These are phyloP conservation scores for Kodamaea plutei DNA, from an alignment of 1,139 yeast species.

Conservation along the genomic window DNA sequence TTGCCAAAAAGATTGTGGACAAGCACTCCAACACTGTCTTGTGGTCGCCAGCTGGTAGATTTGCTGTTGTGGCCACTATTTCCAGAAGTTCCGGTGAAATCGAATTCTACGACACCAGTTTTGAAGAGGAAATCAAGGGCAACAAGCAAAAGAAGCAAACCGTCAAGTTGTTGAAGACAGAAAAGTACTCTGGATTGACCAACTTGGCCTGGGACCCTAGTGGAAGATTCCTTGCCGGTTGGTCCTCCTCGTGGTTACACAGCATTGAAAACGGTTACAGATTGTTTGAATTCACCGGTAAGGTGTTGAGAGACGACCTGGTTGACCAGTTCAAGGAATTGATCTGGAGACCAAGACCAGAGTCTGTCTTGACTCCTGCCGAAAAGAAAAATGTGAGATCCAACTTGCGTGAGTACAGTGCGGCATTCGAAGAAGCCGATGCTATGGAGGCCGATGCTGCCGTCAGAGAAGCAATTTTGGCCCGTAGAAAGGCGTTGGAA, in stretches of 20 bases:
- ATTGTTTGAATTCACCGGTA: slow-evolving; percentile 82
- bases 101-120: slow-evolving; percentile 77
- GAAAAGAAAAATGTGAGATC: slow-evolving; percentile 88
- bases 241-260: slow-evolving; percentile 87
- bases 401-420: slow-evolving; percentile 84
- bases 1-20: slow-evolving; percentile 48
- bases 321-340: slow-evolving; percentile 84
- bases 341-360: slow-evolving; percentile 97
- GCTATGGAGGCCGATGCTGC: slow-evolving; percentile 97
- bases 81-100: slow-evolving; percentile 63
- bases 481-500: slow-evolving; percentile 75
- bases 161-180: slow-evolving; percentile 60
- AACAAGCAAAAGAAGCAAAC: slow-evolving; percentile 41
- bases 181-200: slow-evolving; percentile 74
- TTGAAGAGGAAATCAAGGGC: slow-evolving; percentile 62
- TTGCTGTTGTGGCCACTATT: slow-evolving; percentile 71
- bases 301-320: slow-evolving; percentile 66
- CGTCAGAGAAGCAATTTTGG: slow-evolving; percentile 81
- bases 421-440: slow-evolving; percentile 91
- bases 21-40: slow-evolving; percentile 69
- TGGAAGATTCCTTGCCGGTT: slow-evolving; percentile 83
- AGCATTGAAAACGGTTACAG: slow-evolving; percentile 88
- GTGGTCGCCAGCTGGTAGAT: slow-evolving; percentile 95
- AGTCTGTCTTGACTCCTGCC: slow-evolving; percentile 64
- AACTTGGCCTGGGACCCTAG: slow-evolving; percentile 94